Conservation (phyloP, 2,329 filamentous ascomycete species). For the Cytospora chrysosperma region DNA sequence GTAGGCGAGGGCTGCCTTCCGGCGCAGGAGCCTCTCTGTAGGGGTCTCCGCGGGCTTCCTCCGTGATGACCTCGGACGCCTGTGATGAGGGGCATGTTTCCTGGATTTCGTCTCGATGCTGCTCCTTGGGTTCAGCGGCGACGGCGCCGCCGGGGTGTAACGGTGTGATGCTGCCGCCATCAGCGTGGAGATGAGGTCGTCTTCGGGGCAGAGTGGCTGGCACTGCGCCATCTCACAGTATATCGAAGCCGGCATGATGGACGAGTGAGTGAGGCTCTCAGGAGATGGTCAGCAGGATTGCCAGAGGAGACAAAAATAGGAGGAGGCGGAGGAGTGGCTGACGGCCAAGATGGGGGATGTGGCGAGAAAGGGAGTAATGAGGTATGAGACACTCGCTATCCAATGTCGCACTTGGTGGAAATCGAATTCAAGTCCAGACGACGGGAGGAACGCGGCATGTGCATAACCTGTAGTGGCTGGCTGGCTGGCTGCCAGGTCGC, state of each 20-base stretch:
- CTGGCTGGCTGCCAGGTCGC: background rate
- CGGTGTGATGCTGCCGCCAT: slow-evolving; percentile 21
- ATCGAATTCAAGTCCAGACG: background rate
- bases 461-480: background rate
- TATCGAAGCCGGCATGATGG: slow-evolving; percentile 1
- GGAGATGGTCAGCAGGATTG: slow-evolving; percentile 2
- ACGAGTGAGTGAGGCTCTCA: background rate
- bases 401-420: slow-evolving; percentile 17
- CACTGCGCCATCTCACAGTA: slow-evolving; percentile 16
- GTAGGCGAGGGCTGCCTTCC: slow-evolving; percentile 20
- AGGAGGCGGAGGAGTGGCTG: background rate
- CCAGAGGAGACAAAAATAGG: background rate
- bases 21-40: slow-evolving; percentile 18
- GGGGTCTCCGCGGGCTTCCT: slow-evolving; percentile 19
- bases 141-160: slow-evolving; percentile 20
- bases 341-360: slow-evolving; percentile 1
- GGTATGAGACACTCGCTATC: slow-evolving; percentile 14
- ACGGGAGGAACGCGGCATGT: slow-evolving; percentile 12
- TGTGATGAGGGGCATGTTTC: slow-evolving; percentile 9
- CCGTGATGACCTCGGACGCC: slow-evolving; percentile 12
- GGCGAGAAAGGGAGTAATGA: slow-evolving; percentile 14
- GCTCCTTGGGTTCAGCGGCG: slow-evolving; percentile 21
- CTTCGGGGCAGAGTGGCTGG: slow-evolving; percentile 2
- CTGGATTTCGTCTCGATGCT: slow-evolving; percentile 13
- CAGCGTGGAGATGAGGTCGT: slow-evolving; percentile 15